These are phyloP conservation scores for Yamadazyma aaseri DNA, from an alignment of 1,139 yeast genomes.

Conservation along the genomic window DNA sequence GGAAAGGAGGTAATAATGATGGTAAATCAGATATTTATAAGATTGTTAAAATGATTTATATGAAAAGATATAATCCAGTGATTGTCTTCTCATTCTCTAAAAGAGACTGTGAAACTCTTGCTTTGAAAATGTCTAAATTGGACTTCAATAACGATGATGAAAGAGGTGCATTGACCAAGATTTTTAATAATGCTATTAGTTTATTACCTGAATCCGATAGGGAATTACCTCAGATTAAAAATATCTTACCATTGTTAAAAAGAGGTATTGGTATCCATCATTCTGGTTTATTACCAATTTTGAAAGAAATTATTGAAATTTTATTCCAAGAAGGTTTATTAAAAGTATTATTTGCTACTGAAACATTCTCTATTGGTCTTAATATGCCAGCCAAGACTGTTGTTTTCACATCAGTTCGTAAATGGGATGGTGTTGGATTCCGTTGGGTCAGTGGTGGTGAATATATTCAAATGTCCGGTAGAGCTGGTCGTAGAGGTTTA, in stretches of 20 bases:
- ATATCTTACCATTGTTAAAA: conserved; percentile 79
- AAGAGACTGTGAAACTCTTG: conserved; percentile 92
- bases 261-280: conserved; percentile 99
- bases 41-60: conserved; percentile 96
- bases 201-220: conserved; percentile 86
- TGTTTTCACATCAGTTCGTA: conserved; percentile 94
- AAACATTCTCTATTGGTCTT: conserved; percentile 95
- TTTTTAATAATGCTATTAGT: conserved; percentile 85
- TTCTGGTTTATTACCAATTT: conserved; percentile 90
- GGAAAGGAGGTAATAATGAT: conserved; percentile 84
- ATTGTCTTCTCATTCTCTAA: conserved; percentile 96
- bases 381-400: conserved; percentile 99
- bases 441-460: conserved; percentile 99
- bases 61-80: conserved; percentile 93
- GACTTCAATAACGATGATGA: conserved; percentile 93
- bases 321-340: conserved; percentile 94
- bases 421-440: conserved; percentile 96
- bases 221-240: conserved; percentile 91
- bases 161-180: conserved; percentile 82
- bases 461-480: conserved; percentile 98
- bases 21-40: conserved; percentile 91
- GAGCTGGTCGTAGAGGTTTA: conserved; percentile 99
- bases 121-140: conserved; percentile 89
- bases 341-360: conserved; percentile 95
- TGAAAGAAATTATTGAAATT: conserved; percentile 95